Conservation (phyloP, 768 basidiomycete species). For the Atractiella rhizophila region DNA sequence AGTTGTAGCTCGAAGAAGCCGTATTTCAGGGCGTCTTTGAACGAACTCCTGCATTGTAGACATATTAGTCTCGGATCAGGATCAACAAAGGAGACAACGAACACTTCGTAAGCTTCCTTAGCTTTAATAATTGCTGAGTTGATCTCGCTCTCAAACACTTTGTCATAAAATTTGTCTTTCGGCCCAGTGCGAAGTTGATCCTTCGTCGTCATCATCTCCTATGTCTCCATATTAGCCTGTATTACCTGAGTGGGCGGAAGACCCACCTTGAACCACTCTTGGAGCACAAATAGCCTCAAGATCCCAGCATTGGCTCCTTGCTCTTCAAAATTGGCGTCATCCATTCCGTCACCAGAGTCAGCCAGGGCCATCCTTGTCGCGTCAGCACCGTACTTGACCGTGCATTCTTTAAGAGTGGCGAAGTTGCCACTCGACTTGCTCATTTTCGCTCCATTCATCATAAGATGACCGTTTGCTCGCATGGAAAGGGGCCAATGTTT, state of each 20-base stretch:
- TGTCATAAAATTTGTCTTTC: constrained; percentile 51
- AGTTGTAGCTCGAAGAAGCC: constrained; percentile 91
- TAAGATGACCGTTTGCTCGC: constrained; percentile 84
- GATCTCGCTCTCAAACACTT: constrained; percentile 73
- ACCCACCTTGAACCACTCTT: constrained; percentile 68
- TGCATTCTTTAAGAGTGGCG: constrained; percentile 61
- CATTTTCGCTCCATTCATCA: constrained; percentile 98
- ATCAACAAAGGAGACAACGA: constrained; percentile 20
- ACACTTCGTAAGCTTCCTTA: constrained; percentile 58
- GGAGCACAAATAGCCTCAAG: constrained; percentile 63
- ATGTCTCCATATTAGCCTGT: neutral
- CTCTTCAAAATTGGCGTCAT: constrained; percentile 98
- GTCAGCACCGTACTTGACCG: constrained; percentile 90
- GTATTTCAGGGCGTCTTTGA: constrained; percentile 82
- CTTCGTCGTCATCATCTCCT: constrained; percentile 60
- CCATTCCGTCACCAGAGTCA: constrained; percentile 88
- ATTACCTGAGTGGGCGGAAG: neutral
- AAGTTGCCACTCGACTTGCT: constrained; percentile 89
- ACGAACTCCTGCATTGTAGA: constrained; percentile 39
- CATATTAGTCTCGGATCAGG: neutral
- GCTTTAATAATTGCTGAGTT: constrained; percentile 60
- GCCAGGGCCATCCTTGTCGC: constrained; percentile 75
- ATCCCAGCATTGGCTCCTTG: constrained; percentile 94
- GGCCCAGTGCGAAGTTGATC: constrained; percentile 46
- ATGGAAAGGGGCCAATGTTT: constrained; percentile 76